A percentile compares a stretch with the other conserved stretches of the same genome.
These are phyloP conservation scores for Podospora bellae-mahoneyi DNA, from an alignment of 495 filamentous ascomycete species.

Conservation along the genomic window DNA sequence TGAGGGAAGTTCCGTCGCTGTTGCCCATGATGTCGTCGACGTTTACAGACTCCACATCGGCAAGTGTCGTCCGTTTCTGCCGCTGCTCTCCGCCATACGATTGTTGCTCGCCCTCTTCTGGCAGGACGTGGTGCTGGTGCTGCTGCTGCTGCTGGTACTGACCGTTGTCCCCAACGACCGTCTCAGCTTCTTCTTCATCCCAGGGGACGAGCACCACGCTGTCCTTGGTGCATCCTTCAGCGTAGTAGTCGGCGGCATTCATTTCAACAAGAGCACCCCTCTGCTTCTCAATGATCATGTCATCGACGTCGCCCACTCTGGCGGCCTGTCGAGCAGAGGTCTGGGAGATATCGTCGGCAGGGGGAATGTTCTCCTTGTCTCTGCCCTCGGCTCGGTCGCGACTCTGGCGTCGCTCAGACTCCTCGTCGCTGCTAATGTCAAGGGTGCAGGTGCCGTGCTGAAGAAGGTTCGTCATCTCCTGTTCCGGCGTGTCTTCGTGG, in stretches of 20 bases:
- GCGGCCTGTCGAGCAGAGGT: conserved; percentile 34
- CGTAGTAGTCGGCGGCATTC: conserved; percentile 68
- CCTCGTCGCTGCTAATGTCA: conserved; percentile 74
- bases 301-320: conserved; percentile 26
- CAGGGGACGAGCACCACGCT: conserved; percentile 57
- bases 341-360: conserved; percentile 56
- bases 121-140: background rate
- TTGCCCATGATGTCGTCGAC: conserved; percentile 51
- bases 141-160: conserved; percentile 22
- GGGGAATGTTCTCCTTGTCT: conserved; percentile 92
- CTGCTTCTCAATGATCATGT: conserved; percentile 49
- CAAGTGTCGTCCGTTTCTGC: conserved; percentile 10
- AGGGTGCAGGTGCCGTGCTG: conserved; percentile 83
- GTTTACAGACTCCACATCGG: conserved; percentile 27
- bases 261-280: conserved; percentile 71
- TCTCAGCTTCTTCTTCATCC: conserved; percentile 49
- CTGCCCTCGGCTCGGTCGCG: conserved; percentile 56
- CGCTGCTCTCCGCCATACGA: background rate
- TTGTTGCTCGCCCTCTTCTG: background rate
- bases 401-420: conserved; percentile 50
- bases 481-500: conserved; percentile 85
- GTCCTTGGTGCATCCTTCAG: conserved; percentile 60
- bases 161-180: conserved; percentile 7
- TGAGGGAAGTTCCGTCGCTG: conserved; percentile 31
- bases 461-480: conserved; percentile 85